Percentiles rank a stretch among this genome's conserved stretches.
Conservation (phyloP, 1,284 basidiomycete genomes). For the Volvariella volvacea region DNA sequence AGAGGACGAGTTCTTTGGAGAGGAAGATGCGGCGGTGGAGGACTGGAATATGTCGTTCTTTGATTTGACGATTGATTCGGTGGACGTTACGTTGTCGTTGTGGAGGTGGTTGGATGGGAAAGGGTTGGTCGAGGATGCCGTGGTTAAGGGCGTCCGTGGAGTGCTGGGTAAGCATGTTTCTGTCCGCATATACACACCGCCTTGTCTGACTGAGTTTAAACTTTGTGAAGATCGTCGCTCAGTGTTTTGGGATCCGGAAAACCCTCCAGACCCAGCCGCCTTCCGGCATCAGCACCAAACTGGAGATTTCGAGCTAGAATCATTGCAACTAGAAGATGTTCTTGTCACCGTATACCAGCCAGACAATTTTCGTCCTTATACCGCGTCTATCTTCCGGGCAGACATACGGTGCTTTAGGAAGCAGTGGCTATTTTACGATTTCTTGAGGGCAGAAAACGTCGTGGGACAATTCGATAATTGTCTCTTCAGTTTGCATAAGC, state of each 20-base stretch:
- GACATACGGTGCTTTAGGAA: conserved; percentile 82
- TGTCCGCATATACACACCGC: background rate
- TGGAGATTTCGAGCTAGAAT: conserved; percentile 92
- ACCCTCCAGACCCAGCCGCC: conserved; percentile 70
- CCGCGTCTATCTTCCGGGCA: conserved; percentile 94
- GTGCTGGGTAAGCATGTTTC: conserved; percentile 62
- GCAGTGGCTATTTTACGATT: conserved; percentile 94
- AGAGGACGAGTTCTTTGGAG: conserved; percentile 35
- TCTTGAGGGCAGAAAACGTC: conserved; percentile 86
- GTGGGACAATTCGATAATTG: conserved; percentile 99
- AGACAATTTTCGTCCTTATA: conserved; percentile 87
- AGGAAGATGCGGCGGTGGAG: conserved; percentile 23
- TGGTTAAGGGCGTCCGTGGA: conserved; percentile 90
- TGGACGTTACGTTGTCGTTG: conserved; percentile 94
- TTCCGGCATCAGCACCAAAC: conserved; percentile 71
- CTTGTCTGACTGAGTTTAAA: conserved; percentile 5
- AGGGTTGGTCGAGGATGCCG: conserved; percentile 87
- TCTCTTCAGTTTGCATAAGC: conserved; percentile 93
- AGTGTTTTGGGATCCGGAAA: conserved; percentile 80
- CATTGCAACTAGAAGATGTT: conserved; percentile 86
- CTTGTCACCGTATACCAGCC: conserved; percentile 95
- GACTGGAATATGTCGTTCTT: conserved; percentile 81
- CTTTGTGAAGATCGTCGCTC: conserved; percentile 72
- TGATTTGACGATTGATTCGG: conserved; percentile 87
- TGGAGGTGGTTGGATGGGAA: conserved; percentile 95